Percentiles rank a stretch among this genome's conserved stretches.
phyloP scores from a whole-genome alignment of 805 yeast genomes.

The Kazachstania africana region DNA sequence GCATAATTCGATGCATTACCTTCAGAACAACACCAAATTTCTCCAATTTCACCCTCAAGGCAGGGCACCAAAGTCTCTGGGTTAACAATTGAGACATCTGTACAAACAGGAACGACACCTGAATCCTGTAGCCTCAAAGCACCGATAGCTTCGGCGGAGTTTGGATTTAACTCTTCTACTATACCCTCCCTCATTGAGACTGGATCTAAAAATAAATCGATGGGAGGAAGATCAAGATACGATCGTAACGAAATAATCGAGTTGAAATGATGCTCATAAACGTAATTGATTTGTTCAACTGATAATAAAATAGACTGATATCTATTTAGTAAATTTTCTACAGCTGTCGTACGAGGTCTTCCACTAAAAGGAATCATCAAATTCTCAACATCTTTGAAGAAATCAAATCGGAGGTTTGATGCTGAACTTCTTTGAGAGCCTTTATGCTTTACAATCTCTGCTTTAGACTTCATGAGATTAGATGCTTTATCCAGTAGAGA shows the following conservation, averaged over 20 bases:
- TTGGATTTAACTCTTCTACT: constrained; percentile 63
- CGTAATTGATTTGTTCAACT: constrained; percentile 58
- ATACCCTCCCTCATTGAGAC: constrained; percentile 83
- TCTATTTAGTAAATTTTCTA: constrained; percentile 45
- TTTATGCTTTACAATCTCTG: constrained; percentile 2
- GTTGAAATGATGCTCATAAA: constrained; percentile 69
- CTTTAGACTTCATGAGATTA: constrained; percentile 24
- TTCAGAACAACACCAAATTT: constrained; percentile 91
- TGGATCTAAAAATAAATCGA: constrained; percentile 78
- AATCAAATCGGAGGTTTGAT: constrained; percentile 12
- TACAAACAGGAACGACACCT: constrained; percentile 91
- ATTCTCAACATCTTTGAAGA: constrained; percentile 55
- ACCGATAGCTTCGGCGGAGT: constrained; percentile 5
- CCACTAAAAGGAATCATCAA: constrained; percentile 71
- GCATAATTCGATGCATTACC: constrained; percentile 60
- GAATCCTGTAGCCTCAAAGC: constrained; percentile 81
- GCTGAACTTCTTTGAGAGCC: constrained; percentile 6
- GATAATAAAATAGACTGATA: constrained; percentile 56
- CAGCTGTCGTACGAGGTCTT: constrained; percentile 55
- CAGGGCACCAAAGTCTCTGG: constrained; percentile 81
- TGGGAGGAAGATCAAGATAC: constrained; percentile 79
- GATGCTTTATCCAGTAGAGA: constrained; percentile 60
- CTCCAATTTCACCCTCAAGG: constrained; percentile 86
- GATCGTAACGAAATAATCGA: constrained; percentile 73
- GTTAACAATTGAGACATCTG: constrained; percentile 87